Conservation (phyloP, 345 rosid genomes). For the Mangifera indica region DNA sequence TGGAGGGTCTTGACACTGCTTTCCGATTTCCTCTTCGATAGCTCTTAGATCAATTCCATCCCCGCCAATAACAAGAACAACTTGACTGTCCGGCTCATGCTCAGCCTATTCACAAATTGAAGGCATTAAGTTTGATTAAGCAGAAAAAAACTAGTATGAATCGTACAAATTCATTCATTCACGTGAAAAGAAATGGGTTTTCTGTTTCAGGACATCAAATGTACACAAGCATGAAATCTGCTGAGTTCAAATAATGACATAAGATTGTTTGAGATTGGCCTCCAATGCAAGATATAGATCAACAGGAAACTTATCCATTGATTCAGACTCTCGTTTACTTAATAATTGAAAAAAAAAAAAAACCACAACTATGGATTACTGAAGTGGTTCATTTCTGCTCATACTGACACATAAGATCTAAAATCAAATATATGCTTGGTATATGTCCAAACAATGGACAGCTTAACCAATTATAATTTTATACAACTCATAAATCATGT, state of each 20-base stretch:
- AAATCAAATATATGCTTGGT: no score
- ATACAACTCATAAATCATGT: background rate
- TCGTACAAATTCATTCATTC: no score
- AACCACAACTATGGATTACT: no score
- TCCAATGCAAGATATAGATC: background rate
- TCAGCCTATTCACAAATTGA: slow-evolving; percentile 62
- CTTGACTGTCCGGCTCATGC: slow-evolving; percentile 33
- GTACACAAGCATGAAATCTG: background rate
- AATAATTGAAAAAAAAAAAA: no score
- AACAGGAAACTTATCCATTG: background rate
- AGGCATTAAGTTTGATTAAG: background rate
- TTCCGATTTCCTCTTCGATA: slow-evolving; percentile 73
- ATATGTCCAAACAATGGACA: background rate
- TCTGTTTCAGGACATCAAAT: background rate
- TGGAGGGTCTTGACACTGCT: slow-evolving; percentile 72
- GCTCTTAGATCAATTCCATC: slow-evolving; percentile 67
- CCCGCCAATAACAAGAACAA: slow-evolving; percentile 86
- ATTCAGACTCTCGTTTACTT: no score
- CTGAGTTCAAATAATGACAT: background rate
- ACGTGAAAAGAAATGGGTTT: no score
- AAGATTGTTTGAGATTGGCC: background rate
- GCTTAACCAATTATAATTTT: background rate
- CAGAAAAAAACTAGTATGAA: no score
- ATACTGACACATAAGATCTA: no score
- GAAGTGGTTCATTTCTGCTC: no score